Evolutionary conservation across 1,284 basidiomycete species (phyloP).

Genomic region (Vanrija pseudolonga): DNA sequence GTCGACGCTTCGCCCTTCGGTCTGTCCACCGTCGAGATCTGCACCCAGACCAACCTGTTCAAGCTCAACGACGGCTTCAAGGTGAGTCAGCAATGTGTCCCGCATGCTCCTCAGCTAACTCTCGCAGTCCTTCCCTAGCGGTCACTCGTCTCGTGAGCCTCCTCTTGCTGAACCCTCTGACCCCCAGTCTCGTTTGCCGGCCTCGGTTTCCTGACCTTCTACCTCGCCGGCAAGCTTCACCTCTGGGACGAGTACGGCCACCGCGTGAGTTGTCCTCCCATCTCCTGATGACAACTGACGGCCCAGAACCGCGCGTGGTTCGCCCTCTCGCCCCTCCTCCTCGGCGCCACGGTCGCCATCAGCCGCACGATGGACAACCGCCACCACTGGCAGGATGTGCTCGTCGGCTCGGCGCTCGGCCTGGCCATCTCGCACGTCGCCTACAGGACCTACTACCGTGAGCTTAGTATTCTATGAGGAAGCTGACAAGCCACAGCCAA

Average conservation of each 20-base stretch:
- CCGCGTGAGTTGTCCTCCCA: constrained; percentile 55
- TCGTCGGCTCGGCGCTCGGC: constrained; percentile 75
- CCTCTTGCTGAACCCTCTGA: not conserved
- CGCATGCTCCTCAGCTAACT: not conserved
- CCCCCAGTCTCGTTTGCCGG: constrained; percentile 81
- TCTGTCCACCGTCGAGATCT: constrained; percentile 70
- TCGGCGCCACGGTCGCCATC: constrained; percentile 80
- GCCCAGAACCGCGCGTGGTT: constrained; percentile 77
- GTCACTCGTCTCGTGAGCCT: constrained; percentile 57
- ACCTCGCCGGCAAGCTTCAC: constrained; percentile 86
- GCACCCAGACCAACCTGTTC: constrained; percentile 62
- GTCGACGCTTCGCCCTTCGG: constrained; percentile 65
- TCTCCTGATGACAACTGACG: not conserved
- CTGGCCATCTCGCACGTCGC: constrained; percentile 67
- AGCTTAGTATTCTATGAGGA: constrained; percentile 31
- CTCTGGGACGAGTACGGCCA: constrained; percentile 79
- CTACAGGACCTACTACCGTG: constrained; percentile 60
- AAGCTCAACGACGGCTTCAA: constrained; percentile 80
- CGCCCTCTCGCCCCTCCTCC: constrained; percentile 68
- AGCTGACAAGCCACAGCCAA: constrained; percentile 53
- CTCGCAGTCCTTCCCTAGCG: constrained; percentile 74
- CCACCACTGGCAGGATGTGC: constrained; percentile 84
- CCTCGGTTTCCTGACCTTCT: constrained; percentile 82
- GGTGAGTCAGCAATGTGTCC: constrained; percentile 21
- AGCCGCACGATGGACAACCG: constrained; percentile 87